These are phyloP conservation scores for Capronia americana DNA, from an alignment of 2,329 filamentous ascomycete genomes.

Conservation along the genomic window DNA sequence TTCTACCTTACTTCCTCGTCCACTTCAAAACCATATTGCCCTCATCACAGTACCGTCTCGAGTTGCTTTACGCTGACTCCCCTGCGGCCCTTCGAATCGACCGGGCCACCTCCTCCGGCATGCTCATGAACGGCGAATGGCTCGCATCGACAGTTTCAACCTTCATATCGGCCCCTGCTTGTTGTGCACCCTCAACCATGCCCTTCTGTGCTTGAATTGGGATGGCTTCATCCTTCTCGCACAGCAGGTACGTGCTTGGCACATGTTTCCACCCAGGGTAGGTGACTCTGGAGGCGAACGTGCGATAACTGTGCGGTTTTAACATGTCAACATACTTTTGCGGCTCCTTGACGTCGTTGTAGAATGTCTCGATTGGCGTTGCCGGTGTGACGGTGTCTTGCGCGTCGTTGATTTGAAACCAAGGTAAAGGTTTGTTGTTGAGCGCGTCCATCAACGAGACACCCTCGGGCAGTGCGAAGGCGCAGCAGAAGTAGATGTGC, in stretches of 20 bases:
- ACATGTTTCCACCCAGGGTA: slow-evolving; percentile 50
- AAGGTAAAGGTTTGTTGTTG: slow-evolving; percentile 23
- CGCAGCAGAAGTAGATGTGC: slow-evolving; percentile 45
- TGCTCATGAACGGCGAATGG: slow-evolving; percentile 53
- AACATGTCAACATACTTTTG: slow-evolving; percentile 38
- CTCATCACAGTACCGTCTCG: neutral
- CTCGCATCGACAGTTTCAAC: slow-evolving; percentile 45
- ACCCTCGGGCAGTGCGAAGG: slow-evolving; percentile 47
- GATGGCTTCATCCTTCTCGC: slow-evolving; percentile 49
- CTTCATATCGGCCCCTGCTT: slow-evolving; percentile 41
- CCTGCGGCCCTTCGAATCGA: slow-evolving; percentile 41
- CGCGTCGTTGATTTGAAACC: slow-evolving; percentile 33
- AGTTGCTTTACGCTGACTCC: slow-evolving; percentile 14
- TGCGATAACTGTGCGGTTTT: slow-evolving; percentile 43
- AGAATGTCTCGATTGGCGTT: slow-evolving; percentile 42
- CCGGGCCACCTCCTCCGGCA: slow-evolving; percentile 45
- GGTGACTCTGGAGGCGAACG: slow-evolving; percentile 42
- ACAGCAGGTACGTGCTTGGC: slow-evolving; percentile 51
- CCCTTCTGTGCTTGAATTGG: slow-evolving; percentile 45
- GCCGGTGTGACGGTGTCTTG: slow-evolving; percentile 21
- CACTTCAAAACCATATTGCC: too few relatives aligned
- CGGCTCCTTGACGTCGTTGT: slow-evolving; percentile 45
- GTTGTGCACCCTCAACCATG: slow-evolving; percentile 44
- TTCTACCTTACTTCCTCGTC: neutral
- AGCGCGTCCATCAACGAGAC: slow-evolving; percentile 25